Percentiles rank a stretch among this genome's conserved stretches.
phyloP scores from a whole-genome alignment of 1,284 basidiomycete species.

The Trametes sp. region DNA sequence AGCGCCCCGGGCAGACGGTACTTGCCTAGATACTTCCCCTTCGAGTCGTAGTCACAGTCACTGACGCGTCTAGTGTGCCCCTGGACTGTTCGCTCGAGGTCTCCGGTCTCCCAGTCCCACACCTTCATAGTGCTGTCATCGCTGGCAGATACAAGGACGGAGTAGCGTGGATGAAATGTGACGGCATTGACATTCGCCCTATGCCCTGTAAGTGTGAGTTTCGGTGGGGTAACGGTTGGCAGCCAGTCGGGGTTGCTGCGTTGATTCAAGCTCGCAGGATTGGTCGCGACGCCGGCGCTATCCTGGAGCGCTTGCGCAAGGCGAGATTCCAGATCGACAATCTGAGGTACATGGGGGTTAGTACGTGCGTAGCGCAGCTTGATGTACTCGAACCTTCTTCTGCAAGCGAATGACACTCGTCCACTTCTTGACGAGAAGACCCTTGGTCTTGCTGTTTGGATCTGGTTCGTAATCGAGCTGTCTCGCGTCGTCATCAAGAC shows the following conservation, averaged over 20 bases:
- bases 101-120: conserved; percentile 85
- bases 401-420: conserved; percentile 78
- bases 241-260: conserved; percentile 63
- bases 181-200: conserved; percentile 66
- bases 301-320: conserved; percentile 69
- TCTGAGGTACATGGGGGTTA: conserved; percentile 47
- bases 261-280: conserved; percentile 51
- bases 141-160: conserved; percentile 67
- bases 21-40: conserved; percentile 69
- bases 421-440: conserved; percentile 82
- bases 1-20: neutral
- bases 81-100: conserved; percentile 77
- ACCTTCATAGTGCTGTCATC: conserved; percentile 78
- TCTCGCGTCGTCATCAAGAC: neutral
- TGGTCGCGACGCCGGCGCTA: conserved; percentile 55
- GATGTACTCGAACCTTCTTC: conserved; percentile 65
- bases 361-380: neutral
- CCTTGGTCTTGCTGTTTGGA: conserved; percentile 65
- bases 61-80: conserved; percentile 78
- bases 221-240: conserved; percentile 60
- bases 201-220: conserved; percentile 70
- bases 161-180: conserved; percentile 76
- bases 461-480: conserved; percentile 62
- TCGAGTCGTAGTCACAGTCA: conserved; percentile 75
- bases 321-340: conserved; percentile 74